phyloP scores from a whole-genome alignment of 208 protist genomes.

The Strigomonas culicis region DNA sequence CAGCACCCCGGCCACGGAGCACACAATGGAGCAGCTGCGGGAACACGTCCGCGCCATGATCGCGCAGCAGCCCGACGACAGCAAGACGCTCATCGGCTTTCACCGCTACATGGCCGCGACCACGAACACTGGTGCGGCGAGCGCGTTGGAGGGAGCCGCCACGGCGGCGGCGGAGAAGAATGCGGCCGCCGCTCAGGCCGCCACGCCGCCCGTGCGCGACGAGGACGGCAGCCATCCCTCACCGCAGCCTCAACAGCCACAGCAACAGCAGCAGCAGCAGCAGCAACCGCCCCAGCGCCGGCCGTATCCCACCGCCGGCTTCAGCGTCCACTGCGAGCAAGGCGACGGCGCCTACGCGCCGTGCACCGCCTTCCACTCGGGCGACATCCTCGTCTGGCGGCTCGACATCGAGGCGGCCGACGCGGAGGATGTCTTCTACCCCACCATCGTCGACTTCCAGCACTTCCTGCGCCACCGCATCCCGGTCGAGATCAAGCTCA shows the following conservation, averaged over 20 bases:
- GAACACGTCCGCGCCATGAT: constrained; percentile 53
- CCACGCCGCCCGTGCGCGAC: no score
- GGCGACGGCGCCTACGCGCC: constrained; percentile 34
- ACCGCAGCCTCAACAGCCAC: no score
- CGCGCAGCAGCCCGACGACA: constrained; percentile 37
- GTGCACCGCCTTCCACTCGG: constrained; percentile 18
- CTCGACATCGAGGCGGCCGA: constrained; percentile 38
- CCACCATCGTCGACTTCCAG: constrained; percentile 74
- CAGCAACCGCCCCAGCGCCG: neutral
- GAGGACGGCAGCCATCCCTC: no score
- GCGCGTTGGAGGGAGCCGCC: no score
- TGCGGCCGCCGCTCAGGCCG: neutral
- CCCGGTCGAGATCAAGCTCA: constrained; percentile 72
- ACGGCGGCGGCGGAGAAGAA: no score
- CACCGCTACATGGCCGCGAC: constrained; percentile 29
- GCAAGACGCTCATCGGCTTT: constrained; percentile 34
- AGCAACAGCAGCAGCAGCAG: neutral
- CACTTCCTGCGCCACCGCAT: constrained; percentile 69
- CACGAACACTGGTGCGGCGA: no score
- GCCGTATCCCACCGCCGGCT: constrained; percentile 16
- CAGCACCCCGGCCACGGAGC: constrained; percentile 7
- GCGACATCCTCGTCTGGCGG: constrained; percentile 45
- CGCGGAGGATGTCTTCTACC: constrained; percentile 70
- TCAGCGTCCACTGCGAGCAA: constrained; percentile 48
- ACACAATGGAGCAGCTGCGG: constrained; percentile 46